Conservation (phyloP, 768 basidiomycete species). For the Sarcomyxa edulis region DNA sequence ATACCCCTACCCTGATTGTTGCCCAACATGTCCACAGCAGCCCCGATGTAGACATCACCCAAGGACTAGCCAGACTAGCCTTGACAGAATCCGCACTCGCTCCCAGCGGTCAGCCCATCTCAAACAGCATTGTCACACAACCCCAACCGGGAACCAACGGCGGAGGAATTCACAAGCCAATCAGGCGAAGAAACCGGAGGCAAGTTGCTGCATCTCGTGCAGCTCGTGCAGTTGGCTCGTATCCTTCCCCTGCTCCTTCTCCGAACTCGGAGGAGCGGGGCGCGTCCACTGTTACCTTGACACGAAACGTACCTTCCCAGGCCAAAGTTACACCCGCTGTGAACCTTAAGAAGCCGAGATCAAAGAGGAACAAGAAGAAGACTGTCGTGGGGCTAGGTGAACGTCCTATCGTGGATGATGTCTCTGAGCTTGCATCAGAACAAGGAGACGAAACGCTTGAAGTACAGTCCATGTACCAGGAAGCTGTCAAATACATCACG, state of each 20-base stretch:
- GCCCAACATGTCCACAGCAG: too few species aligned
- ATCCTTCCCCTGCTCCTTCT: constrained; percentile 8
- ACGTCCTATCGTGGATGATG: constrained; percentile 45
- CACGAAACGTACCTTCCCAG: background rate
- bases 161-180: too few species aligned
- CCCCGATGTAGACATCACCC: background rate
- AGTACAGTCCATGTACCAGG: constrained; percentile 50
- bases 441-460: constrained; percentile 23
- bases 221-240: background rate
- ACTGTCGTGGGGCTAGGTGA: constrained; percentile 22
- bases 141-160: too few species aligned
- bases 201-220: background rate
- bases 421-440: constrained; percentile 39
- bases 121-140: too few species aligned
- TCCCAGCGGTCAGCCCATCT: too few species aligned
- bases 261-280: constrained; percentile 1
- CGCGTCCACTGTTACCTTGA: constrained; percentile 6
- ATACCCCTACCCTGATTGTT: constrained; percentile 4
- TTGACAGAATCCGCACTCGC: background rate
- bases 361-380: constrained; percentile 12
- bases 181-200: constrained; percentile 4
- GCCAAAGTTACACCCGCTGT: constrained; percentile 1
- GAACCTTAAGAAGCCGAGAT: constrained; percentile 1
- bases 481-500: constrained; percentile 56
- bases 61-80: background rate